Conservation (phyloP, 768 basidiomycete species). For the Lentinula raphanica region DNA sequence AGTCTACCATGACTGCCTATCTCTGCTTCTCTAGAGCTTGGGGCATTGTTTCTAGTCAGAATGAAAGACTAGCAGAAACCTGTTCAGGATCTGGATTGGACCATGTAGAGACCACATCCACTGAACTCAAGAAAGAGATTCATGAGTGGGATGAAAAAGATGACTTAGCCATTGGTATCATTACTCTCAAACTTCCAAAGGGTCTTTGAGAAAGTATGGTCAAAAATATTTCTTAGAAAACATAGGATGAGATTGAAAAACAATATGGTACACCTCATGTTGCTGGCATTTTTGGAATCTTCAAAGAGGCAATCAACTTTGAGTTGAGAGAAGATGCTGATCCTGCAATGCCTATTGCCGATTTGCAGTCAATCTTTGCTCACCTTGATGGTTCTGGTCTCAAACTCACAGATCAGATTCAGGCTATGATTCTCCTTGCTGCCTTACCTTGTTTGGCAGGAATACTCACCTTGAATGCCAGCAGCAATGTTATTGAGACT, state of each 20-base stretch:
- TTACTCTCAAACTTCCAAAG: not conserved
- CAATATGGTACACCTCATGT: not conserved
- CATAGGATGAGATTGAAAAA: not conserved
- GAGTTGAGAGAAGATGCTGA: not conserved
- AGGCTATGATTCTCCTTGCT: not conserved
- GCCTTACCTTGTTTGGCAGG: not conserved
- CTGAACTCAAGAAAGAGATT: not conserved
- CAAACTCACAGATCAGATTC: not conserved
- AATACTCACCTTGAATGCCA: not conserved
- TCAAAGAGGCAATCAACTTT: not conserved
- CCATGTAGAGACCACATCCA: not conserved
- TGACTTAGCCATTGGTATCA: not conserved
- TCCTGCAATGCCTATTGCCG: not conserved
- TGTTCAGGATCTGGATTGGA: not conserved
- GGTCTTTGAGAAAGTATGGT: not conserved
- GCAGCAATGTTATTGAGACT: not conserved
- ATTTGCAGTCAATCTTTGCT: not conserved
- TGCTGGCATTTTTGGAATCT: not conserved
- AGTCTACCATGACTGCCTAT: not conserved
- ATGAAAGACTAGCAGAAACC: not conserved
- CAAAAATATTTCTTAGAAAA: not conserved
- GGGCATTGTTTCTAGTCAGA: not conserved
- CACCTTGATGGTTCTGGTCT: not conserved
- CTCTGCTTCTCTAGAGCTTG: not conserved
- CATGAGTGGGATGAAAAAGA: not conserved